Conservation (phyloP, 2,329 filamentous ascomycete species). For the Pseudopithomyces chartarum region DNA sequence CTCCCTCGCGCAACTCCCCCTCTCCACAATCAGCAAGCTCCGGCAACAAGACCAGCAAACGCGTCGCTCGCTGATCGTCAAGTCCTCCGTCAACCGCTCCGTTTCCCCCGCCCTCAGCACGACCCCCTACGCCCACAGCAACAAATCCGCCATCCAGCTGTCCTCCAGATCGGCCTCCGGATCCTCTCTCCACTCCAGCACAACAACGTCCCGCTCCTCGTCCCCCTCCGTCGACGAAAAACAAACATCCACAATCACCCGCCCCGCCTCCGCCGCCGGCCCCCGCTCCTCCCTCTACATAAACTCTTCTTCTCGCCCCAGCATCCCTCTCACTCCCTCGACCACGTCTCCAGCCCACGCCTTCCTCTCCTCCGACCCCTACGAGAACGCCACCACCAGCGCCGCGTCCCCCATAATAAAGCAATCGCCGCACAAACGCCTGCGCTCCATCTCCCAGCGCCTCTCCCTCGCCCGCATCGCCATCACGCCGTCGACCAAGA, state of each 20-base stretch:
- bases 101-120: constrained; percentile 26
- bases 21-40: constrained; percentile 33
- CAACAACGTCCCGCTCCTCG: constrained; percentile 29
- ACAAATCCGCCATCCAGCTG: constrained; percentile 24
- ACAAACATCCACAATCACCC: constrained; percentile 12
- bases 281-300: constrained; percentile 37
- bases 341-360: constrained; percentile 34
- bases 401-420: constrained; percentile 41
- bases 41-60: constrained; percentile 31
- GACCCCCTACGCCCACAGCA: constrained; percentile 24
- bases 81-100: constrained; percentile 26
- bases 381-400: constrained; percentile 35
- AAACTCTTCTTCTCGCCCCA: constrained; percentile 19
- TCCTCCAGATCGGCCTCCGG: constrained; percentile 29
- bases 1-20: constrained; percentile 40
- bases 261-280: constrained; percentile 28
- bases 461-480: constrained; percentile 46
- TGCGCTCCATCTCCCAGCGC: constrained; percentile 44
- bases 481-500: constrained; percentile 40
- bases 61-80: constrained; percentile 32
- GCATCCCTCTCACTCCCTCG: constrained; percentile 28
- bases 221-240: constrained; percentile 27
- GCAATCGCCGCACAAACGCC: constrained; percentile 39
- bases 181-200: constrained; percentile 26
- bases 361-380: constrained; percentile 47